Percentiles rank a stretch among this genome's conserved stretches.
phyloP scores from a whole-genome alignment of 164 flowering plant genomes.

The Euptelea pleiosperma region DNA sequence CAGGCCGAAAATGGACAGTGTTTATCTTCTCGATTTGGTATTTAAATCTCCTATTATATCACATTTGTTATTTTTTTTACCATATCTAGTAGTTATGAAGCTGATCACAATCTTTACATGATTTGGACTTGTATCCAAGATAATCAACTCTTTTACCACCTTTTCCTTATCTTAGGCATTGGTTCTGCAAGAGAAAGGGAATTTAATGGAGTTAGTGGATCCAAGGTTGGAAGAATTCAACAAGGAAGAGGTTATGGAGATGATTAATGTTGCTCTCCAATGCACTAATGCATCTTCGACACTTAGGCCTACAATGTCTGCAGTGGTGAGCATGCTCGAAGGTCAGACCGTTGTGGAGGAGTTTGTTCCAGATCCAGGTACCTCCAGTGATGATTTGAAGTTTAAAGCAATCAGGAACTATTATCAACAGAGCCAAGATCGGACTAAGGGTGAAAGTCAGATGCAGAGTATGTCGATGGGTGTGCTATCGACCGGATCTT shows the following conservation, averaged over 20 bases:
- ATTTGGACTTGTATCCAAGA: not conserved
- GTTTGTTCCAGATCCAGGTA: conserved; percentile 11
- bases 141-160: too few species aligned
- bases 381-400: conserved; percentile 8
- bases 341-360: conserved; percentile 17
- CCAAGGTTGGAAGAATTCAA: conserved; percentile 23
- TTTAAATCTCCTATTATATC: not conserved
- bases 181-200: conserved; percentile 22
- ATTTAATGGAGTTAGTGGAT: conserved; percentile 28
- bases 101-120: too few species aligned
- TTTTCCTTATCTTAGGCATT: conserved; percentile 12
- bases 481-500: not conserved
- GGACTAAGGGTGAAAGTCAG: conserved; percentile 5
- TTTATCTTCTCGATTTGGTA: conserved; percentile 52
- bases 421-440: conserved; percentile 9
- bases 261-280: conserved; percentile 25
- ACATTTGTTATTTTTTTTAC: not conserved
- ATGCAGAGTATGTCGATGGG: not conserved
- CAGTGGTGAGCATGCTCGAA: conserved; percentile 35
- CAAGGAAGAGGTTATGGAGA: conserved; percentile 17
- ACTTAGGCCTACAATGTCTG: conserved; percentile 32
- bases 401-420: conserved; percentile 9
- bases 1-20: conserved; percentile 19
- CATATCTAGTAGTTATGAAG: too few species aligned
- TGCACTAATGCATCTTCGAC: conserved; percentile 31